phyloP scores from a whole-genome alignment of 495 filamentous ascomycete species.

The Wilcoxina mikolae region DNA sequence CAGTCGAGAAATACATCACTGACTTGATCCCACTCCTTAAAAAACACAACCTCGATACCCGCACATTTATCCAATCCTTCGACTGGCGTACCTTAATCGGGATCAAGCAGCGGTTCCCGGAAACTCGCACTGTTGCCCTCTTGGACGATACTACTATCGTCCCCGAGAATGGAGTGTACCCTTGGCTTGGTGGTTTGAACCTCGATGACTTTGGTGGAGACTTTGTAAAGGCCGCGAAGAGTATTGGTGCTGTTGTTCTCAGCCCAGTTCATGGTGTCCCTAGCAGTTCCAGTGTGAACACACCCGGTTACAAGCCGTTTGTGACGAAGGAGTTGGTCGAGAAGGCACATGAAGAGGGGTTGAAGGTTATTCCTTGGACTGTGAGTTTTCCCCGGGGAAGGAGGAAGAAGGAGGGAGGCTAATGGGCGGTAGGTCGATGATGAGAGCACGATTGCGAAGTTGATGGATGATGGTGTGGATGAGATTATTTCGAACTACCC shows the following conservation, averaged over 20 bases:
- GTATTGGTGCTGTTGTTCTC: slow-evolving; percentile 17
- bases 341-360: slow-evolving; percentile 25
- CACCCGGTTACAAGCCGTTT: slow-evolving; percentile 23
- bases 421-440: slow-evolving; percentile 18
- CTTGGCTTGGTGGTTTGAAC: slow-evolving; percentile 29
- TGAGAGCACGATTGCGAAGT: slow-evolving; percentile 25
- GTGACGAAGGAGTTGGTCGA: slow-evolving; percentile 22
- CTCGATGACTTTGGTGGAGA: slow-evolving; percentile 20
- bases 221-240: slow-evolving; percentile 27
- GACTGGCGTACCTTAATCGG: slow-evolving; percentile 28
- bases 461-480: slow-evolving; percentile 20
- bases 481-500: slow-evolving; percentile 28
- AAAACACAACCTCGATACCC: slow-evolving; percentile 17
- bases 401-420: neutral
- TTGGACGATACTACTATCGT: slow-evolving; percentile 20
- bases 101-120: slow-evolving; percentile 27
- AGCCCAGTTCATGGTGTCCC: slow-evolving; percentile 21
- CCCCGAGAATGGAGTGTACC: slow-evolving; percentile 16
- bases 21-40: slow-evolving; percentile 25
- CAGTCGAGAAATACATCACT: slow-evolving; percentile 23
- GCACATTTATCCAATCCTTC: slow-evolving; percentile 29
- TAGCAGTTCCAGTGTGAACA: slow-evolving; percentile 16
- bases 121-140: slow-evolving; percentile 26
- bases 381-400: slow-evolving; percentile 2
- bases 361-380: slow-evolving; percentile 28